Evolutionary conservation across 208 protist species (phyloP).

Genomic region (Acanthamoeba lugdunensis): DNA sequence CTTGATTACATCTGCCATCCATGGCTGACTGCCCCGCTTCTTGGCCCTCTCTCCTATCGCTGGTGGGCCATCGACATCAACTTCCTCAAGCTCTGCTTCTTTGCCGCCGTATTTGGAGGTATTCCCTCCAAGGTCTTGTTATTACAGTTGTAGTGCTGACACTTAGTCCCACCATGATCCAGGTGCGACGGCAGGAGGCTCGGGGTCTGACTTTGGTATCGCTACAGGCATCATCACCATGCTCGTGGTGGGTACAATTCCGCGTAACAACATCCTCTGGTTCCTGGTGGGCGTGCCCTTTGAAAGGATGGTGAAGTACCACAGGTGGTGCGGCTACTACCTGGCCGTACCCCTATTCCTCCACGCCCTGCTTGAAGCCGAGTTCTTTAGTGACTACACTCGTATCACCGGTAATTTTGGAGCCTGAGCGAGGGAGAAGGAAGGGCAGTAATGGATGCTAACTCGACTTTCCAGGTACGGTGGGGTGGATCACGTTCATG

Average conservation of each 20-base stretch:
- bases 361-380: neutral
- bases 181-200: neutral
- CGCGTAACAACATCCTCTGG: constrained; percentile 27
- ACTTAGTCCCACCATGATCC: neutral
- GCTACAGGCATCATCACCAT: constrained; percentile 4
- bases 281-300: constrained; percentile 56
- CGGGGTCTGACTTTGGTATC: neutral
- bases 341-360: constrained; percentile 7
- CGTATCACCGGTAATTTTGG: neutral
- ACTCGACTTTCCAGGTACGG: no score
- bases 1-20: constrained; percentile 16
- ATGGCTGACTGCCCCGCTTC: constrained; percentile 6
- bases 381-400: constrained; percentile 26
- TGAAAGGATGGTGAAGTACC: constrained; percentile 63
- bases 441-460: no score
- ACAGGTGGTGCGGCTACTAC: constrained; percentile 56
- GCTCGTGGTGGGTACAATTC: constrained; percentile 2
- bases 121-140: neutral
- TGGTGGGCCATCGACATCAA: constrained; percentile 67
- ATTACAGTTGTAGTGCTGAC: neutral
- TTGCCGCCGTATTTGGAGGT: constrained; percentile 3
- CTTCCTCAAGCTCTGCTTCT: constrained; percentile 42
- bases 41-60: constrained; percentile 25
- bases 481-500: constrained; percentile 36
- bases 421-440: no score